Evolutionary conservation across 176 grass and related monocot genomes (phyloP).

Genomic region (Pontederia crassipes): DNA sequence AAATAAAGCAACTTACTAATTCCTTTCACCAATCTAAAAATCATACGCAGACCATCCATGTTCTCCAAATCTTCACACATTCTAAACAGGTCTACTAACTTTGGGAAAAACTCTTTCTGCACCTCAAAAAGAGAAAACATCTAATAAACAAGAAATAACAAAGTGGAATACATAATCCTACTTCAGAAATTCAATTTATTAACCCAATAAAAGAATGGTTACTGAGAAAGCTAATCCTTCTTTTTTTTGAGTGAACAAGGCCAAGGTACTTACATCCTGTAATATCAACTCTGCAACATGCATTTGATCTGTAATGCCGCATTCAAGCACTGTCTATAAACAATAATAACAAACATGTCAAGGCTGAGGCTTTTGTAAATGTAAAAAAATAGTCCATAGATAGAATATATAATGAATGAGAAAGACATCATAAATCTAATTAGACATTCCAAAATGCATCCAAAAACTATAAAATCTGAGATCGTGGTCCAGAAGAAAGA

Average conservation of each 20-base stretch:
- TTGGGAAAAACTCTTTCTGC: conserved; percentile 76
- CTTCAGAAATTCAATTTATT: no score
- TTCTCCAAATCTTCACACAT: conserved; percentile 53
- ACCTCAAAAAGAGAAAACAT: conserved; percentile 15
- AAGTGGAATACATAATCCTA: no score
- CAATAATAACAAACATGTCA: conserved; percentile 25
- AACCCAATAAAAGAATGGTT: no score
- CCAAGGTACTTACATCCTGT: conserved; percentile 60
- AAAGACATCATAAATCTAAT: neutral
- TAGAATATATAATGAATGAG: neutral
- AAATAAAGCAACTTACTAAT: conserved; percentile 44
- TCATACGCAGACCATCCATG: conserved; percentile 58
- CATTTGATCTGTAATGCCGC: conserved; percentile 37
- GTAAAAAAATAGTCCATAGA: neutral
- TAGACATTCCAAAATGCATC: no score
- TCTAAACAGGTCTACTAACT: conserved; percentile 61
- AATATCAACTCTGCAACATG: conserved; percentile 48
- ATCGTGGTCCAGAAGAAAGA: no score
- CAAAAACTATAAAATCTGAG: no score
- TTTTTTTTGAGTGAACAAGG: neutral
- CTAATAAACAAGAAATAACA: conserved; percentile 14
- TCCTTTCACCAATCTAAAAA: conserved; percentile 75
- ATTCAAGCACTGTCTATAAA: conserved; percentile 51
- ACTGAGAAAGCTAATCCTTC: no score
- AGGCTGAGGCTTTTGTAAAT: neutral